These are phyloP conservation scores for Entomortierella lignicola DNA, from an alignment of 192 early-diverging fungal species.

Conservation along the genomic window DNA sequence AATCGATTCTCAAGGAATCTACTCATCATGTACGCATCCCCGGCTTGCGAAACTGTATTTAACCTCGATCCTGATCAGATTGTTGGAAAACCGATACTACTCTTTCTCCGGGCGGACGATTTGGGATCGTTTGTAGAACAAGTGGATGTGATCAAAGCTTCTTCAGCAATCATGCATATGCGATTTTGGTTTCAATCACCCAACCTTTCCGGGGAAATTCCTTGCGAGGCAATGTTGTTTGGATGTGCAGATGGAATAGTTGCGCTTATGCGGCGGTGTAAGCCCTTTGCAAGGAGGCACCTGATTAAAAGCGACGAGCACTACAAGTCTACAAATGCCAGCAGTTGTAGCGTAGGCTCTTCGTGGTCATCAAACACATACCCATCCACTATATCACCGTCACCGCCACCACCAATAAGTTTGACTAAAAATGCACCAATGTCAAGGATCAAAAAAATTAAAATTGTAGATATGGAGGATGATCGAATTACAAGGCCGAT, in stretches of 20 bases:
- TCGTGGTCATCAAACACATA: background rate
- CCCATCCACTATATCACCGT: no score
- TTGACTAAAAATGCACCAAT: background rate
- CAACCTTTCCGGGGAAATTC: constrained; percentile 10
- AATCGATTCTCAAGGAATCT: constrained; percentile 32
- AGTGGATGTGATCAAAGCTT: constrained; percentile 27
- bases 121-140: constrained; percentile 29
- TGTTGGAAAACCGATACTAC: constrained; percentile 28
- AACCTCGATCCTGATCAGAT: constrained; percentile 13
- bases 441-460: background rate
- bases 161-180: constrained; percentile 25
- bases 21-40: constrained; percentile 34
- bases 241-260: constrained; percentile 24
- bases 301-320: background rate
- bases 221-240: constrained; percentile 29
- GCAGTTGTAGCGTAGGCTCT: background rate
- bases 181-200: constrained; percentile 42
- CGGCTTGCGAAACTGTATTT: constrained; percentile 2
- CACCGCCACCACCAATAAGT: no score
- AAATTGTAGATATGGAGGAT: background rate
- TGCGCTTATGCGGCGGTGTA: constrained; percentile 4
- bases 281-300: constrained; percentile 12
- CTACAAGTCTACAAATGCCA: background rate
- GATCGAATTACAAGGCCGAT: background rate
- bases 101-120: constrained; percentile 38